Percentiles rank a stretch among this genome's conserved stretches.
These are phyloP conservation scores for Fusarium sp. DNA, from an alignment of 2,329 filamentous ascomycete species.

Conservation along the genomic window DNA sequence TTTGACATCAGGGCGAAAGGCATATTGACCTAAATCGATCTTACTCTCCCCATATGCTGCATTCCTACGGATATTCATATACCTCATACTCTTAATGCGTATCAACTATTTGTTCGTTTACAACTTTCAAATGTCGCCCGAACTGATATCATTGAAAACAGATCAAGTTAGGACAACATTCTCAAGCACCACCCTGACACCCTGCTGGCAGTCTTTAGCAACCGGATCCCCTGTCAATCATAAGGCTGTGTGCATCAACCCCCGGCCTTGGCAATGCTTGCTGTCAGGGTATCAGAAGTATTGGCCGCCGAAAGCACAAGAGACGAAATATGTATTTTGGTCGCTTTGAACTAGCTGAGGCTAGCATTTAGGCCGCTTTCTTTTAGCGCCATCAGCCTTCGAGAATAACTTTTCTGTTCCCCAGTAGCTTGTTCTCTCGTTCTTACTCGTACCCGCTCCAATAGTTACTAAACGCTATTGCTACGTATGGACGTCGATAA, in stretches of 20 bases:
- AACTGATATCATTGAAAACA: constrained; percentile 2
- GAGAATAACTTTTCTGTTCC: background rate
- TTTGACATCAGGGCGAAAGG: background rate
- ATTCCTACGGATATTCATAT: background rate
- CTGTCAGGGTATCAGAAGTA: background rate
- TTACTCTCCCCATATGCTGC: background rate
- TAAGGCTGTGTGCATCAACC: constrained; percentile 43
- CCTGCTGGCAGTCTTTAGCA: constrained; percentile 37
- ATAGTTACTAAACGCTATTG: background rate
- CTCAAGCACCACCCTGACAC: constrained; percentile 1
- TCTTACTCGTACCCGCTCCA: background rate
- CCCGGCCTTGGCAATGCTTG: constrained; percentile 39
- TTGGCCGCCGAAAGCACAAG: background rate
- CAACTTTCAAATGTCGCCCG: background rate
- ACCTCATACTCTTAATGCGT: background rate
- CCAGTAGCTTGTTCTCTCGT: constrained; percentile 29
- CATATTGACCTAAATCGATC: background rate
- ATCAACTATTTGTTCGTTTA: background rate
- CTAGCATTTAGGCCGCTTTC: background rate
- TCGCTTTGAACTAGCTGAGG: background rate
- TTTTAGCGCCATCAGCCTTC: background rate
- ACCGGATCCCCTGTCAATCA: constrained; percentile 32
- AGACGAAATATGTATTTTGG: background rate
- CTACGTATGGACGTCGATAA: background rate
- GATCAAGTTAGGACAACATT: constrained; percentile 10